Evolutionary conservation across 768 basidiomycete species (phyloP), one percentile per base, ranked within the genome.

Genomic region (Rhizopogon vesiculosus): DNA sequence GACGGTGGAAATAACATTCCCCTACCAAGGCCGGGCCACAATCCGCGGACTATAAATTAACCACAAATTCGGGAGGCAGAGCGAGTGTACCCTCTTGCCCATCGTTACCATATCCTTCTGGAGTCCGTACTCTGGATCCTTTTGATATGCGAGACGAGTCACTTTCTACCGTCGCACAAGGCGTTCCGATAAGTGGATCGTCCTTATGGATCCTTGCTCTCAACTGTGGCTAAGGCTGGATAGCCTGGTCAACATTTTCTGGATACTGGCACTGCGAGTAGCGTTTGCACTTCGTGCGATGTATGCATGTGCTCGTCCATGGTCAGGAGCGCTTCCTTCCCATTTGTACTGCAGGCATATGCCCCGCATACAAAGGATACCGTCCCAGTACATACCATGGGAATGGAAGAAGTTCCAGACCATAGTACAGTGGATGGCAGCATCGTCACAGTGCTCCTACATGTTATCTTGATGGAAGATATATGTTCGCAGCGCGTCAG

Each of bases 321-420:
- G 66, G 72, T 71, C 73, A 61, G 67, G 44, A 60, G 66, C 58
- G 55, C 72, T 70, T 75, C 70, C 57, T 60, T 68, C 67, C 67
- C 72, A 70, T 68, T 41, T 71, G 69, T 70, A 65, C 69, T 66
- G 62, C 59, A 60, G 61, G 56, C 58, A 60, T 61, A 66, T 54
- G 63, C 71, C 64, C 63, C 62, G 62, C 54, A 65, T 65, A 63
- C 62, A 61, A 66, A 62, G 65, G 60, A 55, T 43, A 62, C 48
- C 59, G 61, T 61, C 39, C 58, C 61, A 71, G 74, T 74, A 74
- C 74, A 76, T 79, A 79, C 77, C 77, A 79, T 79, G 78, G 76
- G 78, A 79, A 79, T 79, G 78, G 76, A 79, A 79, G 75, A 78
- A 72, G 72, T 67, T 66, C 63, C 69, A 62, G 73, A 73, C 72